Evolutionary conservation across 768 basidiomycete genomes (phyloP).

Genomic region (Solioccasus polychromus): DNA sequence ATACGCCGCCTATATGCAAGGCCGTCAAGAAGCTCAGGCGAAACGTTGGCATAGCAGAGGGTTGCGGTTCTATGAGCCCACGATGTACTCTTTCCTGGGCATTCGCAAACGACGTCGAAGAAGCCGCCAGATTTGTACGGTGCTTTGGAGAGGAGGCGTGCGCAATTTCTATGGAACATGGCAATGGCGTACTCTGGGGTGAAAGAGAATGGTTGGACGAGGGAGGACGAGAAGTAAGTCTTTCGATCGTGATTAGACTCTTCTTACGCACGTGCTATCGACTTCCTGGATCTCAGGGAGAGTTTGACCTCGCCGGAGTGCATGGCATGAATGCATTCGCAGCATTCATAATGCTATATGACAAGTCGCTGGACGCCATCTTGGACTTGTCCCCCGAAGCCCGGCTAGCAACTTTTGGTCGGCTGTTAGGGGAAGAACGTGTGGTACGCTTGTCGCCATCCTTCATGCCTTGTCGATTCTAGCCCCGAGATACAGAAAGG

Average conservation of each 20-base stretch:
- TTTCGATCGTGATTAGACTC: constrained; percentile 9
- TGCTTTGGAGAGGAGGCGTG: constrained; percentile 60
- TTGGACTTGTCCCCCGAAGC: constrained; percentile 48
- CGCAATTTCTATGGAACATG: constrained; percentile 38
- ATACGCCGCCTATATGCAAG: constrained; percentile 65
- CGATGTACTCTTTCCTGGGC: constrained; percentile 48
- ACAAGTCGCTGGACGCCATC: constrained; percentile 52
- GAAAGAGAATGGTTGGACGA: constrained; percentile 60
- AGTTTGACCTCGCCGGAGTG: constrained; percentile 51
- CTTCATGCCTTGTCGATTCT: constrained; percentile 3
- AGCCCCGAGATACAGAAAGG: constrained; percentile 23
- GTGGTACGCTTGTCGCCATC: constrained; percentile 43
- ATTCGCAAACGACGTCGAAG: constrained; percentile 58
- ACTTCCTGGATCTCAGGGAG: constrained; percentile 44
- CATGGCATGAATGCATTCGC: constrained; percentile 71
- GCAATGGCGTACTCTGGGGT: constrained; percentile 47
- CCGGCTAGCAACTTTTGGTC: constrained; percentile 44
- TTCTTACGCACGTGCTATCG: constrained; percentile 11
- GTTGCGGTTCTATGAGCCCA: constrained; percentile 47
- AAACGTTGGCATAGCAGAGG: constrained; percentile 60
- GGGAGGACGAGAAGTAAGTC: constrained; percentile 50
- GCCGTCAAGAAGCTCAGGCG: constrained; percentile 67
- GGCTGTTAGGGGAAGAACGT: constrained; percentile 46
- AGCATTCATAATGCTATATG: constrained; percentile 60
- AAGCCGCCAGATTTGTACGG: constrained; percentile 56